phyloP scores from a whole-genome alignment of 768 basidiomycete genomes.

The Naematelia encephala region DNA sequence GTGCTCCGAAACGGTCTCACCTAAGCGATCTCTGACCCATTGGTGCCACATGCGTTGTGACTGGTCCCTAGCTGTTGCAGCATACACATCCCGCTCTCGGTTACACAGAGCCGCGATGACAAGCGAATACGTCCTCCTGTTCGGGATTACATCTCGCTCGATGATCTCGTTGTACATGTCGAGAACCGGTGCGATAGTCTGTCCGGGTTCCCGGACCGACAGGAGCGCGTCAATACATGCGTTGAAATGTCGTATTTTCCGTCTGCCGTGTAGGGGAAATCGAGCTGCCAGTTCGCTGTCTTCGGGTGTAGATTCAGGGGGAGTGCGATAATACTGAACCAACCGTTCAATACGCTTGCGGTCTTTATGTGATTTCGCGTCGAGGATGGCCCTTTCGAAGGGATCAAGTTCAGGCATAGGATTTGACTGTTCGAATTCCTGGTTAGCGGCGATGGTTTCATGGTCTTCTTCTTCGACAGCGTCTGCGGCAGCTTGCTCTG shows the following conservation, averaged over 20 bases:
- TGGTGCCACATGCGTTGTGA: constrained; percentile 19
- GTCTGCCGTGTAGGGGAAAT: constrained; percentile 30
- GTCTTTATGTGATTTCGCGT: neutral
- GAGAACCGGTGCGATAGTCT: constrained; percentile 60
- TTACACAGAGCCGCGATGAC: constrained; percentile 64
- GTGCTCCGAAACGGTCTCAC: neutral
- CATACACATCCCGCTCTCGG: constrained; percentile 66
- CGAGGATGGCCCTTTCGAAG: neutral
- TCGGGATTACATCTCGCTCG: constrained; percentile 61
- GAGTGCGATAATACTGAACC: constrained; percentile 36
- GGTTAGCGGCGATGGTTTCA: no score
- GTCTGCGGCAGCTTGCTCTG: no score
- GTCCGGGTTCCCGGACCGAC: constrained; percentile 51
- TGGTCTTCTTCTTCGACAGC: no score
- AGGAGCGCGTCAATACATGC: constrained; percentile 61
- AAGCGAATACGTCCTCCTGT: constrained; percentile 60
- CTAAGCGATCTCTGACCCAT: constrained; percentile 29
- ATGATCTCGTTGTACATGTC: constrained; percentile 73
- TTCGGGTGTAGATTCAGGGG: constrained; percentile 22
- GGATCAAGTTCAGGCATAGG: neutral
- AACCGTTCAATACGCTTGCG: constrained; percentile 9
- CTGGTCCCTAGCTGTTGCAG: constrained; percentile 55
- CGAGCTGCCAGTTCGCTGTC: constrained; percentile 12
- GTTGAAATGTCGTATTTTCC: constrained; percentile 46
- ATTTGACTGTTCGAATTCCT: no score